Evolutionary conservation across 139 green algal genomes (phyloP).

Genomic region (Coelastrella sp.): DNA sequence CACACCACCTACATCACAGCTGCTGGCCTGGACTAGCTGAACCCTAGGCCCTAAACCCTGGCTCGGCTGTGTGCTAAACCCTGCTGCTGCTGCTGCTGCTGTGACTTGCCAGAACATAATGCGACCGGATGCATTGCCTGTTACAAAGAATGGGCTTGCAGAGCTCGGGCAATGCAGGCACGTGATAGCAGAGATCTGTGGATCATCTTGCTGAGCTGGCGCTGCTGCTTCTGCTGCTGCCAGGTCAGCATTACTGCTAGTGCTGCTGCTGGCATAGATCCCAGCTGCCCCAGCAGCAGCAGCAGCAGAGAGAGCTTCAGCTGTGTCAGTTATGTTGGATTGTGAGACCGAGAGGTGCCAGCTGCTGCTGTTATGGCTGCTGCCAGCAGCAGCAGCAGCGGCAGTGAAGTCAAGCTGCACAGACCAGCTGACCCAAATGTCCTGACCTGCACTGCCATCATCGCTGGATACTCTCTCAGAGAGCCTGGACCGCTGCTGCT

Average conservation of each 20-base stretch:
- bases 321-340: neutral
- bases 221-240: conserved; percentile 28
- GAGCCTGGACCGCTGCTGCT: neutral
- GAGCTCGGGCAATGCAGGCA: conserved; percentile 38
- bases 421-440: conserved; percentile 25
- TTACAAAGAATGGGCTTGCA: conserved; percentile 50
- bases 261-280: neutral
- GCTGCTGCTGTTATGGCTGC: neutral
- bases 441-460: neutral
- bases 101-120: conserved; percentile 55
- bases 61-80: neutral
- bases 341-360: neutral
- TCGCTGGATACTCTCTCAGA: neutral
- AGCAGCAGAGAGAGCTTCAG: conserved; percentile 6
- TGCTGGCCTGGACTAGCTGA: conserved; percentile 34
- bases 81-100: conserved; percentile 18
- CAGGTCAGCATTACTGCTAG: neutral
- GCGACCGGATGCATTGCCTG: conserved; percentile 44
- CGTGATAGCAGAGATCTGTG: neutral
- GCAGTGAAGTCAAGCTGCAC: neutral
- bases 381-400: neutral
- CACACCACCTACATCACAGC: conserved; percentile 11
- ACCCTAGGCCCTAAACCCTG: neutral
- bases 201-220: neutral
- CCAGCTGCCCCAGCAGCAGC: neutral